Percentiles rank a stretch among this genome's conserved stretches.
These are phyloP conservation scores for Cyphellophora europaea DNA, from an alignment of 2,329 filamentous ascomycete species.

Conservation along the genomic window DNA sequence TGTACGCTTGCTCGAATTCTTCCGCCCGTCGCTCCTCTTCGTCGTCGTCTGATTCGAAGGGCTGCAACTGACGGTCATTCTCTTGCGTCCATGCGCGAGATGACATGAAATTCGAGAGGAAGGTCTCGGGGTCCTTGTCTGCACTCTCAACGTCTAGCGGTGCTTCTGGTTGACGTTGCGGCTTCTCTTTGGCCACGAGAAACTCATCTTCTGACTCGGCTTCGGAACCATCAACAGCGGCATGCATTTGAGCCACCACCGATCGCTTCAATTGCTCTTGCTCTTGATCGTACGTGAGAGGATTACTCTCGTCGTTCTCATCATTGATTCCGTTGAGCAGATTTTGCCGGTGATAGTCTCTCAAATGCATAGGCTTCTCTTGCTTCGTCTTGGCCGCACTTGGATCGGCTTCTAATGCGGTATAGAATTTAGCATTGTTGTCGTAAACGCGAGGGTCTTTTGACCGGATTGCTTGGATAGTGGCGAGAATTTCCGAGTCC, in stretches of 20 bases:
- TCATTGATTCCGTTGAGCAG: slow-evolving; percentile 56
- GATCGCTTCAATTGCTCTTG: slow-evolving; percentile 73
- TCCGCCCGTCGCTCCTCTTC: slow-evolving; percentile 67
- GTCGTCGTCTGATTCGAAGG: slow-evolving; percentile 89
- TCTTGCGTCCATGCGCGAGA: slow-evolving; percentile 76
- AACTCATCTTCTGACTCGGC: slow-evolving; percentile 44
- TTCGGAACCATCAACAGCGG: slow-evolving; percentile 38
- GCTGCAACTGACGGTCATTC: slow-evolving; percentile 54
- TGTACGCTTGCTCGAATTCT: slow-evolving; percentile 85
- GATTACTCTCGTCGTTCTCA: slow-evolving; percentile 20
- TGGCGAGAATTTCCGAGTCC: slow-evolving; percentile 79
- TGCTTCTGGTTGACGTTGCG: slow-evolving; percentile 33
- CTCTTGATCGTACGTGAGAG: slow-evolving; percentile 75
- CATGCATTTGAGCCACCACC: slow-evolving; percentile 73
- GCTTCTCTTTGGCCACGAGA: slow-evolving; percentile 60
- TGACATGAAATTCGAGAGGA: slow-evolving; percentile 92
- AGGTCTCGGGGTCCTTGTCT: slow-evolving; percentile 82
- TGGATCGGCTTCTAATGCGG: slow-evolving; percentile 42
- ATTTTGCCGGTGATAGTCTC: slow-evolving; percentile 87
- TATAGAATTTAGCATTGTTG: slow-evolving; percentile 67
- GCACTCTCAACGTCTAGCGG: slow-evolving; percentile 63
- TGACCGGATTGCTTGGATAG: slow-evolving; percentile 73
- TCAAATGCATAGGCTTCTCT: slow-evolving; percentile 75
- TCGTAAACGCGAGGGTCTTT: slow-evolving; percentile 93
- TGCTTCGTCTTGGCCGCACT: slow-evolving; percentile 42